phyloP scores from a whole-genome alignment of 2,329 filamentous ascomycete species.

The Aspergillus sp. region DNA sequence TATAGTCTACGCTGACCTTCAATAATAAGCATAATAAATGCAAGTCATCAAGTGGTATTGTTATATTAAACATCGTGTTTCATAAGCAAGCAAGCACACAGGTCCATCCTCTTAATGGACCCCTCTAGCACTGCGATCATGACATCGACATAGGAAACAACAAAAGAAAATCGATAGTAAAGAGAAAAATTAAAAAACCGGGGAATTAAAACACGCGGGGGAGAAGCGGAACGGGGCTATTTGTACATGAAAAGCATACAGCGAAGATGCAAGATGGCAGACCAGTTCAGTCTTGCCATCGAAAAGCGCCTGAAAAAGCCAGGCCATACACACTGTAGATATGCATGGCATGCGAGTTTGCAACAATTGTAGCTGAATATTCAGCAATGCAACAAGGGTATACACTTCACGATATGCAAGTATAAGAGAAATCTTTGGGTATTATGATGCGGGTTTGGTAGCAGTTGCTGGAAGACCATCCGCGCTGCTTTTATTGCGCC shows the following conservation, averaged over 20 bases:
- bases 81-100: conserved; percentile 7
- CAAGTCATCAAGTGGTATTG: conserved; percentile 12
- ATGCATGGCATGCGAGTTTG: conserved; percentile 6
- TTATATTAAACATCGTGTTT: conserved; percentile 16
- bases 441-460: not conserved
- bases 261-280: conserved; percentile 2
- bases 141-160: conserved; percentile 7
- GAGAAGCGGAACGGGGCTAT: conserved; percentile 12
- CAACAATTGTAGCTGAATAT: not conserved
- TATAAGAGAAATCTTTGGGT: not conserved
- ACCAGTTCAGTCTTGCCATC: not conserved
- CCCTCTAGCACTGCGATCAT: conserved; percentile 5
- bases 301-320: conserved; percentile 7
- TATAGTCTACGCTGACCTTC: not conserved
- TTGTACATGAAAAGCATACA: conserved; percentile 13
- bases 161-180: conserved; percentile 15
- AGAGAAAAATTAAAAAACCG: conserved; percentile 19
- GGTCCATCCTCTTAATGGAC: conserved; percentile 8
- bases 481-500: conserved; percentile 57
- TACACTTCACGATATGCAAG: conserved; percentile 9
- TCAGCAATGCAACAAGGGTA: conserved; percentile 7
- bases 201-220: conserved; percentile 14
- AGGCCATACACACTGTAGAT: not conserved
- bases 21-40: conserved; percentile 1
- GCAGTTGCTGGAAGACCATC: not conserved